A percentile compares a stretch with the other conserved stretches of the same genome.
Conservation (phyloP, 768 basidiomycete genomes). For the Boletus huronensis region DNA sequence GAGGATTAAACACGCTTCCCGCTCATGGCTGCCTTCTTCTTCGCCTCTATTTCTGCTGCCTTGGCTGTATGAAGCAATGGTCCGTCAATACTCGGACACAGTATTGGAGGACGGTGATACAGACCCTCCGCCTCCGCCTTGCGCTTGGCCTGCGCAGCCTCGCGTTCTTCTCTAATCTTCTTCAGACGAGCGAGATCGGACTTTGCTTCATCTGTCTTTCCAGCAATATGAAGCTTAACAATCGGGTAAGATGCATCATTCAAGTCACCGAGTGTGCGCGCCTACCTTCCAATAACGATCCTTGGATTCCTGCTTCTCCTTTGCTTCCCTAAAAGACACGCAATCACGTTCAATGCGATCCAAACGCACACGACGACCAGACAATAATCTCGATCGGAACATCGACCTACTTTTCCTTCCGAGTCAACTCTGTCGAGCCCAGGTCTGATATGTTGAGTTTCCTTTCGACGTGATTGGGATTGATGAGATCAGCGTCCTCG, state of each 20-base stretch:
- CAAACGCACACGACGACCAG: background rate
- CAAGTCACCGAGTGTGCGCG: background rate
- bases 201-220: conserved; percentile 91
- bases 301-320: conserved; percentile 88
- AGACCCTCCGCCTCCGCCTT: conserved; percentile 86
- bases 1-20: conserved; percentile 40
- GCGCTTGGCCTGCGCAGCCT: conserved; percentile 81
- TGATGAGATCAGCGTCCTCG: conserved; percentile 69
- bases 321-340: conserved; percentile 64
- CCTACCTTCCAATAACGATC: conserved; percentile 84
- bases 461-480: conserved; percentile 75
- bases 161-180: conserved; percentile 84
- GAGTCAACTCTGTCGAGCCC: conserved; percentile 56
- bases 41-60: conserved; percentile 58
- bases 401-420: conserved; percentile 57
- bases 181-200: conserved; percentile 81
- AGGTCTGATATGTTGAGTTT: conserved; percentile 76
- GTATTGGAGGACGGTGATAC: conserved; percentile 10
- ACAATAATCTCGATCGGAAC: background rate
- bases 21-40: conserved; percentile 42
- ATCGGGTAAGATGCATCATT: background rate
- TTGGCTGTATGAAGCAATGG: conserved; percentile 45
- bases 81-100: background rate
- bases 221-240: conserved; percentile 61
- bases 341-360: background rate